Evolutionary conservation across 1,139 yeast genomes (phyloP).

Genomic region (Candida glucosophila): DNA sequence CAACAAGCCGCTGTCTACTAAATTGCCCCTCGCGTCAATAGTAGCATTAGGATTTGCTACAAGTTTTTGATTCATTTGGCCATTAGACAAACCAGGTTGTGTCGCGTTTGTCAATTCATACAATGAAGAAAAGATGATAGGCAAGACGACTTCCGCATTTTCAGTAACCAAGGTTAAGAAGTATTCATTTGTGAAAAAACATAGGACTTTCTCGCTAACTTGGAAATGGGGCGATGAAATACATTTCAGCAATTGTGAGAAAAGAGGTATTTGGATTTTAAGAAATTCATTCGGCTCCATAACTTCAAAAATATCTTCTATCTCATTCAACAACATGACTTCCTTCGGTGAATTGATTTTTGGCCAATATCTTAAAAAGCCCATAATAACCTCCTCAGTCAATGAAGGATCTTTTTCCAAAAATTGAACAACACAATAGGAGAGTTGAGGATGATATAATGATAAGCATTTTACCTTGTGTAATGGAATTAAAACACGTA

Average conservation of each 20-base stretch:
- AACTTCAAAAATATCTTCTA: constrained; percentile 94
- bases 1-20: constrained; percentile 33
- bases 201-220: constrained; percentile 90
- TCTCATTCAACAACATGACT: constrained; percentile 89
- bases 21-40: constrained; percentile 40
- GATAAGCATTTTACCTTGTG: constrained; percentile 88
- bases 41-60: constrained; percentile 32
- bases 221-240: constrained; percentile 95
- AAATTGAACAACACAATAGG: constrained; percentile 95
- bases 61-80: constrained; percentile 36
- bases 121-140: constrained; percentile 83
- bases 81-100: constrained; percentile 42
- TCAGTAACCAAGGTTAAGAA: constrained; percentile 86
- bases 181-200: constrained; percentile 93
- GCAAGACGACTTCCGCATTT: constrained; percentile 83
- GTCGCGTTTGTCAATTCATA: constrained; percentile 67
- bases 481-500: constrained; percentile 83
- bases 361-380: constrained; percentile 92
- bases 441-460: constrained; percentile 90
- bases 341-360: constrained; percentile 92
- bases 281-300: constrained; percentile 90
- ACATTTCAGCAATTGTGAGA: constrained; percentile 90
- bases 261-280: constrained; percentile 86
- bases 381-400: constrained; percentile 94
- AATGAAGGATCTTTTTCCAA: constrained; percentile 85